Conservation (phyloP, 495 filamentous ascomycete species). For the Penicillium tannophilum region DNA sequence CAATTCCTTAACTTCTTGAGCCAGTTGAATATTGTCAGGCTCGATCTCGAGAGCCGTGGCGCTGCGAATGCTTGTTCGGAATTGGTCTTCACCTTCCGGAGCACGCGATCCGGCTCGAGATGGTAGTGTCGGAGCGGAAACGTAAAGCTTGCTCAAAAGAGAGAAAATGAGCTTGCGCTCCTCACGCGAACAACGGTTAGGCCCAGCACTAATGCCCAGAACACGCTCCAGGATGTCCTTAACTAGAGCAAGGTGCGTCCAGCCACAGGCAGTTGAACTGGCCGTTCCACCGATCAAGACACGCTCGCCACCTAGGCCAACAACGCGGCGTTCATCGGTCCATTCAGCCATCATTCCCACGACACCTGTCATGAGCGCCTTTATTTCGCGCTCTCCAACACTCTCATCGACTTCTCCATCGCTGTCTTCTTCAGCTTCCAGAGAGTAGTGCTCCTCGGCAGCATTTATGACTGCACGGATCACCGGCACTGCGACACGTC, state of each 20-base stretch:
- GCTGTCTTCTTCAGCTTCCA: constrained; percentile 57
- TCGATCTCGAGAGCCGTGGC: constrained; percentile 38
- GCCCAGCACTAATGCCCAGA: constrained; percentile 30
- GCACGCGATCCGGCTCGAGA: constrained; percentile 42
- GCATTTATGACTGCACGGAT: constrained; percentile 61
- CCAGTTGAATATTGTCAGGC: constrained; percentile 38
- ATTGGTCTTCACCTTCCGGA: constrained; percentile 43
- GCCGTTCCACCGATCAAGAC: constrained; percentile 55
- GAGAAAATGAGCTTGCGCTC: constrained; percentile 81
- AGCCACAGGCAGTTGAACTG: constrained; percentile 53
- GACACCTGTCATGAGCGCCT: constrained; percentile 74
- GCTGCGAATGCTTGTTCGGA: constrained; percentile 44
- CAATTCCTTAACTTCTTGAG: constrained; percentile 49
- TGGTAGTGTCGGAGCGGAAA: constrained; percentile 56
- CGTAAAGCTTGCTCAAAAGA: constrained; percentile 80
- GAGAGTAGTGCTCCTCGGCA: constrained; percentile 50
- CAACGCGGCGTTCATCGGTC: constrained; percentile 90
- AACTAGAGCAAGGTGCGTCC: constrained; percentile 49
- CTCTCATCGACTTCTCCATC: constrained; percentile 63
- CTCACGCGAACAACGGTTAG: constrained; percentile 61
- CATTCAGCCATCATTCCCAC: constrained; percentile 86
- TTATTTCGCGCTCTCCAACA: constrained; percentile 76
- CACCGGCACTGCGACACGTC: constrained; percentile 64
- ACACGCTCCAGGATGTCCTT: constrained; percentile 42
- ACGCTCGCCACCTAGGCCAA: constrained; percentile 63